phyloP scores from a whole-genome alignment of 2,329 filamentous ascomycete species.

The Talaromyces marneffei region DNA sequence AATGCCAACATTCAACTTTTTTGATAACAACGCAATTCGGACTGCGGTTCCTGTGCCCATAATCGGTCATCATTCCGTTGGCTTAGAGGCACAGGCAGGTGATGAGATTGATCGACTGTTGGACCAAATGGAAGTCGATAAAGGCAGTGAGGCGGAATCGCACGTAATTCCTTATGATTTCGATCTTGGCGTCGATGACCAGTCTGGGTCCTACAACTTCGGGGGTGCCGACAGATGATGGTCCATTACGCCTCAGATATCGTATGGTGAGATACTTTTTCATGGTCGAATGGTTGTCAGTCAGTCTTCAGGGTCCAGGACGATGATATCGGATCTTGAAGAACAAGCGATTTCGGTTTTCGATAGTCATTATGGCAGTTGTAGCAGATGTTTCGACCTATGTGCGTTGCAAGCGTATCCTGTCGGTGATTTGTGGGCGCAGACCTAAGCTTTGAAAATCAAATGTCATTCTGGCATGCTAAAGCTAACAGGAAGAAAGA shows the following conservation, averaged over 20 bases:
- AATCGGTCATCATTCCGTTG: conserved; percentile 12
- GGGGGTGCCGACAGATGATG: neutral
- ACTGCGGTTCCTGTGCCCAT: neutral
- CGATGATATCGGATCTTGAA: neutral
- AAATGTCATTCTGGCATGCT: neutral
- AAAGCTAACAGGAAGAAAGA: neutral
- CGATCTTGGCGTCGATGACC: neutral
- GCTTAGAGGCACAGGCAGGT: conserved; percentile 30
- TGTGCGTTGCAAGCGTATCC: neutral
- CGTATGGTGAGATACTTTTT: neutral
- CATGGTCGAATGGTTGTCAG: neutral
- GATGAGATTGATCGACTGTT: conserved; percentile 39
- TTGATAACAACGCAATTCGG: neutral
- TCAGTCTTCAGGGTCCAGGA: neutral
- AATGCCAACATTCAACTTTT: neutral
- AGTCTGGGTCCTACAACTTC: neutral
- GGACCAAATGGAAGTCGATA: conserved; percentile 34
- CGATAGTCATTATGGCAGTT: neutral
- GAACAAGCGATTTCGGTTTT: neutral
- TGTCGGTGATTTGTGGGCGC: neutral
- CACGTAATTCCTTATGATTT: conserved; percentile 14
- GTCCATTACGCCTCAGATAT: neutral
- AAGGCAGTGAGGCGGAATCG: conserved; percentile 32
- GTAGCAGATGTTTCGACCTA: neutral
- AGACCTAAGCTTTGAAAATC: neutral